Base-by-base conservation (phyloP, 108 stramenopile genomes). In the Phaeodactylum tricornutum region DNA sequence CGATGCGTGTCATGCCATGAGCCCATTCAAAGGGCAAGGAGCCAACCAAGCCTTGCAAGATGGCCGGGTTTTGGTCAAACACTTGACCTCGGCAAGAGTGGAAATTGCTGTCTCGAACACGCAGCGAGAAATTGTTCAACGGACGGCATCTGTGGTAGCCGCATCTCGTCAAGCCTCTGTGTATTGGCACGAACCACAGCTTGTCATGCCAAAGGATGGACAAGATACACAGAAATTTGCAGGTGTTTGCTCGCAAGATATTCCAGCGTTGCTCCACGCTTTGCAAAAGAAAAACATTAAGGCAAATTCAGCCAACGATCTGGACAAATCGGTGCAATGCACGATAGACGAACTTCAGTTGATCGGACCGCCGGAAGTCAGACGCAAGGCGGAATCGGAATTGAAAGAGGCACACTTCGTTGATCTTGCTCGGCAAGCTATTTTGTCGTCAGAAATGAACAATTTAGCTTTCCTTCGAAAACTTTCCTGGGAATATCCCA, bases 21-120 rank as follows among this genome's bases (percentile, higher is more conserved):
- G 74, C 7, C 83, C 83, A 0, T 96, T 96, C 77, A 96, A 96
- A 52, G 94, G 94, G 41, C 86, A 88, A 45, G 94, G 94, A 11
- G 92, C 92, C 29, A 93, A 96, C 59, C 89, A 93, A 60, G 87
- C 92, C 0, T 59, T 96, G 38, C 44, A 69, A 12, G 95, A 96
- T 53, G 95, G 89, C 1, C 81, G 79, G 8, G 47, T 86, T 12
- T 56, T 91, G 54, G 75, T 75, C 3, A 5, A 14, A n/a, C 5
- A 41, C 5, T n/a, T 41, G 14, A n/a, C n/a, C n/a, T n/a, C n/a
- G n/a, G n/a, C n/a, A n/a, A n/a, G n/a, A n/a, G n/a, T n/a, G n/a
- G 39, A 41, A 15, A 41, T 20, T 15, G 39, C 39, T 5, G 34
- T 25, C 23, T 19, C 32, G 21, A 37, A 12, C 21, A 33, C 20